Conservation (phyloP, 495 filamentous ascomycete genomes). For the Penicillium coffeae region DNA sequence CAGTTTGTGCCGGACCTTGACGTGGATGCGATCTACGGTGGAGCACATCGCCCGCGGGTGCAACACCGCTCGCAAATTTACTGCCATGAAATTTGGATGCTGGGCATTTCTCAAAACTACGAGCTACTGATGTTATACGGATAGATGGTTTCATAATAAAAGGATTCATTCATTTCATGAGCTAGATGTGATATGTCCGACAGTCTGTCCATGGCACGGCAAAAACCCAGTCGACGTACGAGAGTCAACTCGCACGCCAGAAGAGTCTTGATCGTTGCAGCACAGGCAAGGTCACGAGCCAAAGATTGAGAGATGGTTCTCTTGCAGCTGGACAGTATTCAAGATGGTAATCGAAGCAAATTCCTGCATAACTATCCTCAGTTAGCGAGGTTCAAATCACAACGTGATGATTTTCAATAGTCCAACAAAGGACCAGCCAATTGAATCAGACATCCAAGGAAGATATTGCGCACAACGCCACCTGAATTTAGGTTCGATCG, state of each 20-base stretch:
- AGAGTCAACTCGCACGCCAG: neutral
- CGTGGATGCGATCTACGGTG: slow-evolving; percentile 27
- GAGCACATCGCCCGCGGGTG: slow-evolving; percentile 23
- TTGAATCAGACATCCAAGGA: slow-evolving; percentile 53
- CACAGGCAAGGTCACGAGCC: neutral
- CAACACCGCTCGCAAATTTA: slow-evolving; percentile 7
- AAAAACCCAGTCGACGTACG: neutral
- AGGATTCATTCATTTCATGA: neutral
- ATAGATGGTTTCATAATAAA: no score
- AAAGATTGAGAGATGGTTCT: no score
- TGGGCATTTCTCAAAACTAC: no score
- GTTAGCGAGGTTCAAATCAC: slow-evolving; percentile 19
- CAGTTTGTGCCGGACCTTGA: neutral
- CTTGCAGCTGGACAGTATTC: no score
- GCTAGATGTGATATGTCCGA: neutral
- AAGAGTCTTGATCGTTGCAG: neutral
- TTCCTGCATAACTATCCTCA: slow-evolving; percentile 1
- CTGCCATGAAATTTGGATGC: neutral
- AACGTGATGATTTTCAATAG: slow-evolving; percentile 9
- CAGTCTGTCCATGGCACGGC: no score
- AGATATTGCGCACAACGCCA: slow-evolving; percentile 45
- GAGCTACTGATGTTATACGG: neutral
- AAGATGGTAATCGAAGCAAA: neutral
- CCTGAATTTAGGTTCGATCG: slow-evolving; percentile 47
- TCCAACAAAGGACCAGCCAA: slow-evolving; percentile 22